Conservation (phyloP, 108 stramenopile species). For the Parietichytrium sp. region DNA sequence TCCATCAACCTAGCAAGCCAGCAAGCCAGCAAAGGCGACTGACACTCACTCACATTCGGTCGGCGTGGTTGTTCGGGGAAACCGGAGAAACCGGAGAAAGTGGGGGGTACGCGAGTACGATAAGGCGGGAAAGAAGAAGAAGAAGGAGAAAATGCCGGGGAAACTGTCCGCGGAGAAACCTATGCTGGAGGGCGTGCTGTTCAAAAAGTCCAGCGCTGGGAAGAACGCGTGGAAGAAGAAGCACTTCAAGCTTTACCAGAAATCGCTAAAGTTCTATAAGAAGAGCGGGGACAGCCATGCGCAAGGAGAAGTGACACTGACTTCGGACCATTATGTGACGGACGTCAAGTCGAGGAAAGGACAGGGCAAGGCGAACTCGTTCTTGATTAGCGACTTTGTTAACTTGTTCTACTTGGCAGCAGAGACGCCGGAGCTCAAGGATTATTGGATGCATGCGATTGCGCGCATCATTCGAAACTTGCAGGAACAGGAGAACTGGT, state of each 20-base stretch:
- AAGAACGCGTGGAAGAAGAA: neutral
- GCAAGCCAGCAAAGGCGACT: too few species aligned
- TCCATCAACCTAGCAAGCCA: too few species aligned
- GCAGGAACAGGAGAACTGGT: constrained; percentile 33
- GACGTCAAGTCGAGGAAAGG: neutral
- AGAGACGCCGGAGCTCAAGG: neutral
- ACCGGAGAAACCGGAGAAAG: too few species aligned
- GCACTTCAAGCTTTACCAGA: neutral
- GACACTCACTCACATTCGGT: too few species aligned
- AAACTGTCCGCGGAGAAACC: neutral
- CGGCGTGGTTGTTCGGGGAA: too few species aligned
- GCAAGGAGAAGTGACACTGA: neutral
- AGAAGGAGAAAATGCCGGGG: too few species aligned
- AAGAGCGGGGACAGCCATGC: neutral
- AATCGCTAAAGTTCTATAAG: constrained; percentile 13
- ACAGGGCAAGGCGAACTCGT: neutral
- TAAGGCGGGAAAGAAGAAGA: too few species aligned
- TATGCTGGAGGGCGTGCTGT: neutral
- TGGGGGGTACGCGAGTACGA: too few species aligned
- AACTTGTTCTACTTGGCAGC: neutral
- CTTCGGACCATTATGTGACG: constrained; percentile 8
- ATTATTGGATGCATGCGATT: constrained; percentile 9
- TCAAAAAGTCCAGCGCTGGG: neutral
- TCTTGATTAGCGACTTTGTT: neutral
- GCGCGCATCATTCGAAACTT: constrained; percentile 22